phyloP scores from a whole-genome alignment of 139 green algal species.

The Volvox africanus region DNA sequence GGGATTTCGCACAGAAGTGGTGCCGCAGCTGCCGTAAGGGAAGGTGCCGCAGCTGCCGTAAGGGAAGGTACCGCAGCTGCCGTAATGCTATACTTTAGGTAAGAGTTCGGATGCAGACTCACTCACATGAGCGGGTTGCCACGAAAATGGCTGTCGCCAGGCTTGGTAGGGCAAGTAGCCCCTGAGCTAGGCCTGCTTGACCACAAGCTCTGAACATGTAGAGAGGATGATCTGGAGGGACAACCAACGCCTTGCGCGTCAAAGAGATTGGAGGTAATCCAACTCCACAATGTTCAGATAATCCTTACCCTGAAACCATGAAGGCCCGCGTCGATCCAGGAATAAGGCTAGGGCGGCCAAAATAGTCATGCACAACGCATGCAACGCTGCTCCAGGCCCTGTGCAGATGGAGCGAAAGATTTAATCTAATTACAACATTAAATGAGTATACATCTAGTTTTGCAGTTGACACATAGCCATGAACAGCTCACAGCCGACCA shows the following conservation, averaged over 20 bases:
- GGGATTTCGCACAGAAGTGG: not conserved
- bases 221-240: slow-evolving; percentile 2
- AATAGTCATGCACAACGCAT: not conserved
- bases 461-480: not conserved
- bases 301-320: slow-evolving; percentile 25
- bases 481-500: no score
- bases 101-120: no score
- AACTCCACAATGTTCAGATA: no score
- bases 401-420: not conserved
- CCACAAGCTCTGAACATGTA: slow-evolving; percentile 34
- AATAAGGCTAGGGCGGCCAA: not conserved
- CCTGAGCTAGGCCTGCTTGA: slow-evolving; percentile 33
- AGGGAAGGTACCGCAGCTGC: not conserved
- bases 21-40: not conserved
- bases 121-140: slow-evolving; percentile 34
- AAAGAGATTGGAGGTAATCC: not conserved
- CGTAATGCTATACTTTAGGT: not conserved
- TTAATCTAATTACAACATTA: not conserved
- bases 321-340: not conserved
- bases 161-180: slow-evolving; percentile 35
- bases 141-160: slow-evolving; percentile 7
- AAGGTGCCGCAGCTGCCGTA: not conserved
- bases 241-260: not conserved
- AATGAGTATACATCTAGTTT: not conserved
- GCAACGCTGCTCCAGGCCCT: not conserved